Evolutionary conservation across 179 eudicot species (phyloP), one percentile per base, ranked within the genome.

Genomic region (Actinidia polygama): DNA sequence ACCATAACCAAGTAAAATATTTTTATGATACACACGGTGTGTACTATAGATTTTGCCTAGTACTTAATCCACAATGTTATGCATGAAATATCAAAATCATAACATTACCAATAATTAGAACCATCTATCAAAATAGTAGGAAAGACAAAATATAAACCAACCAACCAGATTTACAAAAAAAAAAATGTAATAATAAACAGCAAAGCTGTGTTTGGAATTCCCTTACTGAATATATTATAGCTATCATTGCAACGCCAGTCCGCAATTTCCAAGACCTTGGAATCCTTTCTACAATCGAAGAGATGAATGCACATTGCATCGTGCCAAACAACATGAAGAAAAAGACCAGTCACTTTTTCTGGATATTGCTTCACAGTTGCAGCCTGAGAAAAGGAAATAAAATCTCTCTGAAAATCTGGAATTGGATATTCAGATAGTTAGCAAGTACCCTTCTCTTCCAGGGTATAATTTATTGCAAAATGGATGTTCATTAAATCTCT

Each of bases 311-410:
- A 62, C 86, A 83, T 73, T 86, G 87, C 82, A 91, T 85, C 59
- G 90, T 83, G 77, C 91, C 91, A 82, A 89, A 91, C 47, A 86
- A 80, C 82, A 87, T 85, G 73, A 85, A 89, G 81, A 89, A 87
- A 85, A 86, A 89, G 55, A 91, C 89, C 77, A 47, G 89, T 85
- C 79, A 83, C 83, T 80, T 84, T 88, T 49, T 88, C 89, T 59
- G 90, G 89, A 53, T 86, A 91, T 23, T 80, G 83, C 82, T 82
- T 87, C 66, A 86, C 86, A 54, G 84, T 85, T 36, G 82, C 85
- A 73, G 91, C 84, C 91, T 89, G 85, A 51, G 53, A 79, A 82
- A 89, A 11, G n/a, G n/a, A 85, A 79, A 51, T 30, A 80, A 12
- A 44, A 12, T 73, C 50, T 14, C 44, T 80, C 75, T 54, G 55